Conservation (phyloP, 2,329 filamentous ascomycete genomes). For the Penicillium sp. region DNA sequence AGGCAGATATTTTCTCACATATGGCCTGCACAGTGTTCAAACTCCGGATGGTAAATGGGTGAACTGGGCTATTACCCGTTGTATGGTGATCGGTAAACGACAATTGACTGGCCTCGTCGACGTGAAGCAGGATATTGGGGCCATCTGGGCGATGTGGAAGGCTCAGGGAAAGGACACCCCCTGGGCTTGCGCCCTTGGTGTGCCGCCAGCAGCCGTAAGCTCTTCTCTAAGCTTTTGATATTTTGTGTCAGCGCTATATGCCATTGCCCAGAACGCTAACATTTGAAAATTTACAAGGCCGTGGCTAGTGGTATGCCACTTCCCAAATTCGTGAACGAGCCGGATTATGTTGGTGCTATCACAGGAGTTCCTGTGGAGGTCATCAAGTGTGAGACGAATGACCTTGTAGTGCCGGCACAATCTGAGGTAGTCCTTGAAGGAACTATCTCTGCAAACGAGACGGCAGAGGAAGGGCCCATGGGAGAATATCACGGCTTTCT, state of each 20-base stretch:
- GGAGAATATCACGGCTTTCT: slow-evolving; percentile 20
- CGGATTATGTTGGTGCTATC: slow-evolving; percentile 17
- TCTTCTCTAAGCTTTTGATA: neutral
- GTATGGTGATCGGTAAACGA: slow-evolving; percentile 16
- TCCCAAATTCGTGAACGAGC: slow-evolving; percentile 15
- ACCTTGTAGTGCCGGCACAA: slow-evolving; percentile 19
- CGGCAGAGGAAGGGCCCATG: slow-evolving; percentile 20
- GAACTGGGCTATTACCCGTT: slow-evolving; percentile 21
- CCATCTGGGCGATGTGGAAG: slow-evolving; percentile 20
- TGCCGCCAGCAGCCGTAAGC: slow-evolving; percentile 18
- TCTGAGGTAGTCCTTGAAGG: slow-evolving; percentile 22
- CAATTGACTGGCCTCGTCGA: slow-evolving; percentile 18
- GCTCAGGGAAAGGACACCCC: slow-evolving; percentile 19
- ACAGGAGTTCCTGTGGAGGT: slow-evolving; percentile 17
- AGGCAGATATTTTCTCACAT: slow-evolving; percentile 18
- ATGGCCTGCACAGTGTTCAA: slow-evolving; percentile 21
- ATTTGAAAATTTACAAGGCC: neutral
- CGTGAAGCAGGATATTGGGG: slow-evolving; percentile 20
- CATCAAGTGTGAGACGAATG: slow-evolving; percentile 22
- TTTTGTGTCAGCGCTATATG: neutral
- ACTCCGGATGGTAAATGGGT: slow-evolving; percentile 19
- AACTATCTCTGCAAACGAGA: slow-evolving; percentile 16
- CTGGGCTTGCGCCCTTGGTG: slow-evolving; percentile 19
- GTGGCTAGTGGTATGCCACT: slow-evolving; percentile 16
- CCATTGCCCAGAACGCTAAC: neutral